These are phyloP conservation scores for Cyphellophora attinorum DNA, from an alignment of 2,329 filamentous ascomycete species.

Conservation along the genomic window DNA sequence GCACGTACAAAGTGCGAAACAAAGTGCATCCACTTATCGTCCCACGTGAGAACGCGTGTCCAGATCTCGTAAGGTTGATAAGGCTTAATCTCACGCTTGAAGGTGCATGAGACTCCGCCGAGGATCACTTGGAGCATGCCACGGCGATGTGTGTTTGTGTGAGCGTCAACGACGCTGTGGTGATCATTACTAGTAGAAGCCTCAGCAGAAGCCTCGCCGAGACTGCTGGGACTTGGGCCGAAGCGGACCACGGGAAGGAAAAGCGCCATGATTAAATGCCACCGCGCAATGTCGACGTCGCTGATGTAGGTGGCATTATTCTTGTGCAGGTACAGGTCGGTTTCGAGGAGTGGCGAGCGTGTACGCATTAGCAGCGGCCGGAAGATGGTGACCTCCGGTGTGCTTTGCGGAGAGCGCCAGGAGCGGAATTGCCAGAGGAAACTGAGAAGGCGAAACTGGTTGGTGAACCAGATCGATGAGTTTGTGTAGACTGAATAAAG, in stretches of 20 bases:
- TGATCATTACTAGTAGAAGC: background rate
- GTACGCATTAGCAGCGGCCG: conserved; percentile 58
- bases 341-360: conserved; percentile 62
- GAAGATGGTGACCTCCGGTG: conserved; percentile 44
- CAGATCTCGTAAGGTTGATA: conserved; percentile 65
- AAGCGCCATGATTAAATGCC: conserved; percentile 65
- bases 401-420: background rate
- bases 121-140: conserved; percentile 53
- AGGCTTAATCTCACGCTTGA: conserved; percentile 62
- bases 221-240: conserved; percentile 36
- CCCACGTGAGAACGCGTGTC: conserved; percentile 63
- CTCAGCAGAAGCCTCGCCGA: background rate
- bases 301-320: conserved; percentile 46
- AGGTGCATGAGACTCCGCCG: conserved; percentile 63
- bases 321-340: conserved; percentile 68
- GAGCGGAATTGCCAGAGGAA: background rate
- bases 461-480: no score
- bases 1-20: conserved; percentile 60
- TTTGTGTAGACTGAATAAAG: background rate
- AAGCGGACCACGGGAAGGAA: conserved; percentile 39
- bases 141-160: background rate
- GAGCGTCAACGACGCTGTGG: background rate
- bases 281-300: conserved; percentile 58
- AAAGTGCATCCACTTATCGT: conserved; percentile 72
- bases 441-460: background rate